These are phyloP conservation scores for Cladobotryum mycophilum DNA, from an alignment of 2,329 filamentous ascomycete genomes.

Conservation along the genomic window DNA sequence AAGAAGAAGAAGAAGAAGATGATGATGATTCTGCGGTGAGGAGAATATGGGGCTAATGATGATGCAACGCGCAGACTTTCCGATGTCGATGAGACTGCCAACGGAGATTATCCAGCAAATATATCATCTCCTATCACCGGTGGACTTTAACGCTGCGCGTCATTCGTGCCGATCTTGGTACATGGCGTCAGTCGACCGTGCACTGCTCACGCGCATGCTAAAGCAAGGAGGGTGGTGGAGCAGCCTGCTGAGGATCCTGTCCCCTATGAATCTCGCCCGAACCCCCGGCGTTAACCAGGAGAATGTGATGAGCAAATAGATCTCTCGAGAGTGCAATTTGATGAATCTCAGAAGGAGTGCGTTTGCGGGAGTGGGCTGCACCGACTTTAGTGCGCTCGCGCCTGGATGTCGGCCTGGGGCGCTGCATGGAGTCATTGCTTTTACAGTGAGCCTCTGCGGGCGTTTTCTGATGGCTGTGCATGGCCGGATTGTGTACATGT, in stretches of 20 bases:
- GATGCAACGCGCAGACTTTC: conserved; percentile 5
- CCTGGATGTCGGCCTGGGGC: conserved; percentile 19
- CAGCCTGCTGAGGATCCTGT: conserved; percentile 24
- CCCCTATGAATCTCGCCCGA: conserved; percentile 15
- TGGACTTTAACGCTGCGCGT: conserved; percentile 53
- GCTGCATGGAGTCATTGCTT: conserved; percentile 26
- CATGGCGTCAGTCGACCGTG: conserved; percentile 45
- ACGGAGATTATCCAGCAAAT: conserved; percentile 34
- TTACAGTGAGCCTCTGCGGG: conserved; percentile 52
- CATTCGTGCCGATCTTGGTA: conserved; percentile 57
- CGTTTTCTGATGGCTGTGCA: conserved; percentile 51
- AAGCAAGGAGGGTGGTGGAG: conserved; percentile 49
- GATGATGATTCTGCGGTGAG: background rate
- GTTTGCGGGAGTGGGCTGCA: conserved; percentile 28
- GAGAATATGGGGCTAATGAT: background rate
- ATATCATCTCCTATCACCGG: conserved; percentile 26
- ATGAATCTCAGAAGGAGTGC: conserved; percentile 16
- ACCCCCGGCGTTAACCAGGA: conserved; percentile 18
- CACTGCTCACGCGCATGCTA: conserved; percentile 47
- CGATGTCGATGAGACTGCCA: conserved; percentile 24
- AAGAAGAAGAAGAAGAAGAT: too few species aligned
- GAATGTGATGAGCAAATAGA: conserved; percentile 34
- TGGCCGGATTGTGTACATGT: conserved; percentile 50
- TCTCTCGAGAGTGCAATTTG: conserved; percentile 34
- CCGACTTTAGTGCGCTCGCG: conserved; percentile 31